Base-by-base conservation (phyloP, 768 basidiomycete genomes). In the Ephemerocybe angulata region DNA sequence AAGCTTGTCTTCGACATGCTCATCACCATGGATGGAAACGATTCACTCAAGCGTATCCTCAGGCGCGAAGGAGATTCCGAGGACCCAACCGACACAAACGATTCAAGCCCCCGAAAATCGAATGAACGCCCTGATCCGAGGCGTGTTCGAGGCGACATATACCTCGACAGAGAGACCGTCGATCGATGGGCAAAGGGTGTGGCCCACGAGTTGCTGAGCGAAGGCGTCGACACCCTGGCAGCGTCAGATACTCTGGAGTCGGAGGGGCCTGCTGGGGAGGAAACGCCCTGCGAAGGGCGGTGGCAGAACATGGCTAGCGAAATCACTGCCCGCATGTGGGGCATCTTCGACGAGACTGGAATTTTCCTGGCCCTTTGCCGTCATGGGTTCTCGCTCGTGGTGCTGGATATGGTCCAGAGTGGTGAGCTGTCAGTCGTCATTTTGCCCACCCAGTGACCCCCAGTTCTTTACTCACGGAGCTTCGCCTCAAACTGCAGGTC, bases 331-430 rank as follows among this genome's bases (percentile, higher is more conserved):
- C 33, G 57, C 3, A 65, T 63, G 60, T 70, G 67, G 70, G 65
- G 61, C 0, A 58, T 71, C 0, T 72, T 69, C 56, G 64, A 69
- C 15, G 69, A 70, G 56, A 68, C 68, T 1, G 67, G 70, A 0
- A 47, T 68, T 1, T 72, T 69, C 24, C 40, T 70, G 3, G 52
- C 59, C 1, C 57, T 67, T 0, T 72, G 71, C 54, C 57, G 58
- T 0, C 71, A 71, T 55, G 69, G 69, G 0, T 64, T 65, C 44
- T 59, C 64, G 0, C 50, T 69, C 0, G 43, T 62, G 2, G 35
- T 67, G 1, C 57, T 52, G 12, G 65, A 66, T 50, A 72, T 67
- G 68, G 51, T 52, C 24, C 38, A 57, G n/a, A 53, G 50, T 21
- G 35, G 46, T 8, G 56, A 57, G 21, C 4, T 44, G 50, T 53